Conservation (phyloP, 1,284 basidiomycete species). For the Neolentinus lepideus region DNA sequence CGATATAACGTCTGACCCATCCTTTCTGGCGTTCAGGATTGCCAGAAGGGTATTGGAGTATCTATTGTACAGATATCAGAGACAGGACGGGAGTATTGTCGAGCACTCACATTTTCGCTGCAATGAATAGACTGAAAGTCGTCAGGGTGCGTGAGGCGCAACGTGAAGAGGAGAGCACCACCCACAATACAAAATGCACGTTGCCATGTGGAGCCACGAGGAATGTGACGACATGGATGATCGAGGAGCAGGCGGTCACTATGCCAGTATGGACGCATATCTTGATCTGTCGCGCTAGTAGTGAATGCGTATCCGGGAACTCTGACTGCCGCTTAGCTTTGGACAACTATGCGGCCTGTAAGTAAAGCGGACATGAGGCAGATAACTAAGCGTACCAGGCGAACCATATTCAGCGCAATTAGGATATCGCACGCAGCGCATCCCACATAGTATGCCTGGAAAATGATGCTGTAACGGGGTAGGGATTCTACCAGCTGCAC, state of each 20-base stretch:
- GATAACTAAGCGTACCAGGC: not conserved
- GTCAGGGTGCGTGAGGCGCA: not conserved
- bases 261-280: not conserved
- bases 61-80: not conserved
- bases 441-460: not conserved
- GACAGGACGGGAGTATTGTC: not conserved
- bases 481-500: not conserved
- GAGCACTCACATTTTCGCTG: not conserved
- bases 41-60: not conserved
- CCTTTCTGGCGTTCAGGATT: not conserved
- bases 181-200: not conserved
- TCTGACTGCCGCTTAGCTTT: not conserved
- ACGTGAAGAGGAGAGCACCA: not conserved
- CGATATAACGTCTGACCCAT: too few species aligned
- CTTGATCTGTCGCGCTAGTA: not conserved
- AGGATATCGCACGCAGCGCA: not conserved
- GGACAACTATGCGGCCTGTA: not conserved
- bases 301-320: not conserved
- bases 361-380: not conserved
- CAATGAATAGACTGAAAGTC: not conserved
- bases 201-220: not conserved
- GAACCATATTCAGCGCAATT: not conserved
- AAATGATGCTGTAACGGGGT: not conserved
- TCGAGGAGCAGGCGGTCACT: not conserved
- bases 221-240: not conserved